phyloP scores from a whole-genome alignment of 2,329 filamentous ascomycete species.

The Pyricularia sp. region DNA sequence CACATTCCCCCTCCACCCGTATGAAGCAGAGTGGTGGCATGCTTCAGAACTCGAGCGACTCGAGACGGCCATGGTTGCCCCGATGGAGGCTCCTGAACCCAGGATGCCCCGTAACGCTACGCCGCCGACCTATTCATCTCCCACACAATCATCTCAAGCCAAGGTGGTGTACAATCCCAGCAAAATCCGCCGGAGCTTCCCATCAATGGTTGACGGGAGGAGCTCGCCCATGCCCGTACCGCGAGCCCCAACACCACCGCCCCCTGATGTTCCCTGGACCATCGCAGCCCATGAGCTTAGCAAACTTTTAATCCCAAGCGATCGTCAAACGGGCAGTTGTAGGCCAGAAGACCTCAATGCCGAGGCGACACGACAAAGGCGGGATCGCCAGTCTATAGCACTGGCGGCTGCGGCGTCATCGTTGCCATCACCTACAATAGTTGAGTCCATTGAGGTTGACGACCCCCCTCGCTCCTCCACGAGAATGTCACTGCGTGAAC shows the following conservation, averaged over 20 bases:
- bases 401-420: slow-evolving; percentile 21
- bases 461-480: slow-evolving; percentile 32
- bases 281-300: slow-evolving; percentile 75
- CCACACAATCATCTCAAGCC: slow-evolving; percentile 78
- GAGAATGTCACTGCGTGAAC: slow-evolving; percentile 66
- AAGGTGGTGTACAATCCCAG: slow-evolving; percentile 59
- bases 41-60: slow-evolving; percentile 56
- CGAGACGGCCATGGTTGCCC: slow-evolving; percentile 48
- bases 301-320: slow-evolving; percentile 68
- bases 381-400: slow-evolving; percentile 45
- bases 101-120: slow-evolving; percentile 47
- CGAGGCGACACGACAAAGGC: slow-evolving; percentile 51
- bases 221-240: slow-evolving; percentile 23
- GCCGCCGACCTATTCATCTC: slow-evolving; percentile 69
- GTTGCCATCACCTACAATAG: slow-evolving; percentile 11
- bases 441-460: slow-evolving; percentile 5
- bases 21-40: slow-evolving; percentile 68
- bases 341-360: slow-evolving; percentile 69
- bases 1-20: slow-evolving; percentile 24
- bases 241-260: slow-evolving; percentile 53
- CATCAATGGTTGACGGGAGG: slow-evolving; percentile 35
- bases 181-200: slow-evolving; percentile 55
- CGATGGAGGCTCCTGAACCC: slow-evolving; percentile 29
- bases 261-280: slow-evolving; percentile 78
- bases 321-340: slow-evolving; percentile 67